A percentile compares a stretch with the other conserved stretches of the same genome.
Conservation (phyloP, 352 stramenopile species). For the Pythium insidiosum region DNA sequence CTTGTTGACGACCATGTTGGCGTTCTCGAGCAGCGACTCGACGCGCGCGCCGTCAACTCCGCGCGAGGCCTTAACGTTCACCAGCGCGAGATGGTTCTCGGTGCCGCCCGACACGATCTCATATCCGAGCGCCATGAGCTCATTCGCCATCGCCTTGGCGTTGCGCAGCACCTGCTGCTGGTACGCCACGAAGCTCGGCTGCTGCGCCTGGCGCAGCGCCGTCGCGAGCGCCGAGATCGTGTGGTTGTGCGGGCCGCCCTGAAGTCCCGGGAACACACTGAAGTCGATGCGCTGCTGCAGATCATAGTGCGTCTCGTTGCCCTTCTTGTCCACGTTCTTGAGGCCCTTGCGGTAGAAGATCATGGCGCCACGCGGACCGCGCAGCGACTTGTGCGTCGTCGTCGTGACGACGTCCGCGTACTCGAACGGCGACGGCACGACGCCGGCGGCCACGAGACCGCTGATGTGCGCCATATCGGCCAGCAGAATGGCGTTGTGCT, state of each 20-base stretch:
- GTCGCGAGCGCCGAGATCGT: slow-evolving; percentile 98
- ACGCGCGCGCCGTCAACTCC: slow-evolving; percentile 93
- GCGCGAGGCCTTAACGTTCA: slow-evolving; percentile 94
- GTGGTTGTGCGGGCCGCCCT: slow-evolving; percentile 99
- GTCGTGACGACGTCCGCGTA: slow-evolving; percentile 99
- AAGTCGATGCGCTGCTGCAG: slow-evolving; percentile 99
- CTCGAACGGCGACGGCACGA: slow-evolving; percentile 97
- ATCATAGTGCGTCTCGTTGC: slow-evolving; percentile 90
- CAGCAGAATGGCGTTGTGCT: slow-evolving; percentile 94
- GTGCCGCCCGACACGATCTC: slow-evolving; percentile 96
- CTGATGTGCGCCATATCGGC: slow-evolving; percentile 99
- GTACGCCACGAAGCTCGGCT: slow-evolving; percentile 96
- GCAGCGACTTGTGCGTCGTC: slow-evolving; percentile 99
- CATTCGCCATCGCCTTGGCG: slow-evolving; percentile 80
- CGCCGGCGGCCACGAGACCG: slow-evolving; percentile 93
- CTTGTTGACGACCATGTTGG: slow-evolving; percentile 98
- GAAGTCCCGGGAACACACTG: slow-evolving; percentile 97
- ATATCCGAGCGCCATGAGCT: slow-evolving; percentile 91
- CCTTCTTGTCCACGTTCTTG: slow-evolving; percentile 94
- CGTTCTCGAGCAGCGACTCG: slow-evolving; percentile 94
- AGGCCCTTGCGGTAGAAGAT: slow-evolving; percentile 99
- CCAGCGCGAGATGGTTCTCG: slow-evolving; percentile 97
- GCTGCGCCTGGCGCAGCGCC: slow-evolving; percentile 94
- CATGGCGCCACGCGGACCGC: slow-evolving; percentile 98
- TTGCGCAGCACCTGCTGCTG: slow-evolving; percentile 94